Evolutionary conservation across 2,329 filamentous ascomycete species (phyloP), one percentile per base, ranked within the genome.

Genomic region (Epichloe bromicola): DNA sequence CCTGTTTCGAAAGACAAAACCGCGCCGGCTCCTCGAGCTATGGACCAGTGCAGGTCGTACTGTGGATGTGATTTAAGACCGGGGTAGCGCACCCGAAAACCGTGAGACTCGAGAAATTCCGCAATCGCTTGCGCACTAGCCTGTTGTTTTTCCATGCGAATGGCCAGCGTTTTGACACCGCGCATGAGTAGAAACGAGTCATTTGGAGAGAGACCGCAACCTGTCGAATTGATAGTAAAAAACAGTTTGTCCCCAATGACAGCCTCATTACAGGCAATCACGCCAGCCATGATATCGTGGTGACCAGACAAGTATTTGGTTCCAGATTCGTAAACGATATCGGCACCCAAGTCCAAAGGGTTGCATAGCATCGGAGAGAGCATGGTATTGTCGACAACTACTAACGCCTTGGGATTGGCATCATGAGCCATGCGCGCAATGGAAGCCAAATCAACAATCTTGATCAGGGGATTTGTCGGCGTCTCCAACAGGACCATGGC

Each of bases 81-180:
- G 0, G 93, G 93, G 65, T 95, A 98, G 54, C 93, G 86, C 47
- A 98, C 93, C 57, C 85, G 86, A 79, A 98, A 98, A 47, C 94
- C 93, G 59, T 86, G 86, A 3, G 76, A 74, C 67, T 98, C 91
- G 49, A 98, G 83, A 65, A 95, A 98, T 61, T 88, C 82, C 46
- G 91, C 93, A 61, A 98, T 95, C 49, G 79, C 76, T 70, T 93
- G 86, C 1, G 94, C 89, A 61, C 95, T 98, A 52, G 83, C 73
- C 68, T 98, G 93, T 68, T 98, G 94, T 73, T 95, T 95, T 66
- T 98, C 93, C 90, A 98, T 96, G 61, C 93, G 89, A 50, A 98
- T 93, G 55, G 90, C 90, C 6, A 98, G 76, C 0, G 93, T 98
- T 74, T 98, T 98, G 66, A 98, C 82, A 17, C 93, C 93, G 52